Evolutionary conservation across 169 alveolate genomes (phyloP).

Genomic region (Cytauxzoon felis): DNA sequence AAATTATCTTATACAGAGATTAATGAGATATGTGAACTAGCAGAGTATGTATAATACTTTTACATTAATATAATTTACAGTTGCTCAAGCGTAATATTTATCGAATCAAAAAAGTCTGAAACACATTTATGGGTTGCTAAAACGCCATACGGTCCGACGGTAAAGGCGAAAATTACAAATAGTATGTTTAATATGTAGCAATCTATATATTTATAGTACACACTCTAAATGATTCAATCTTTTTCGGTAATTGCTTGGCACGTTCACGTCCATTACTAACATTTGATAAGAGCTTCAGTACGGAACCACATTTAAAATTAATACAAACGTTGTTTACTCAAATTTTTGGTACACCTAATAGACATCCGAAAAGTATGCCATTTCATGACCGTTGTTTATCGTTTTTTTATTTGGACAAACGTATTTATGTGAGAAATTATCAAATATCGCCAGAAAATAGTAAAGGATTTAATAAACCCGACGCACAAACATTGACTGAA

Average conservation of each 20-base stretch:
- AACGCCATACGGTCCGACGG: conserved; percentile 94
- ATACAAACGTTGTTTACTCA: conserved; percentile 69
- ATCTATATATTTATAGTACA: conserved; percentile 62
- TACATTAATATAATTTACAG: conserved; percentile 32
- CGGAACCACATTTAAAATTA: conserved; percentile 64
- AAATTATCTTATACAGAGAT: conserved; percentile 77
- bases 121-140: conserved; percentile 89
- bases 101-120: conserved; percentile 89
- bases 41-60: conserved; percentile 20
- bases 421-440: conserved; percentile 89
- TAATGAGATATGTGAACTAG: conserved; percentile 76
- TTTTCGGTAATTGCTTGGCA: conserved; percentile 91
- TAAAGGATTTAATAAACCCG: conserved; percentile 70
- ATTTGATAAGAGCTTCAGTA: conserved; percentile 83
- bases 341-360: conserved; percentile 88
- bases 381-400: conserved; percentile 91
- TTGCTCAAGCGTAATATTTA: conserved; percentile 87
- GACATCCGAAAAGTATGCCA: conserved; percentile 96
- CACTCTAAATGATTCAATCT: conserved; percentile 86
- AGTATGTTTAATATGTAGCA: conserved; percentile 52
- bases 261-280: conserved; percentile 92
- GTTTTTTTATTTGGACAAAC: conserved; percentile 82
- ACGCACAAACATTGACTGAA: conserved; percentile 80
- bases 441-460: conserved; percentile 80
- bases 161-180: conserved; percentile 85